Percentiles rank a stretch among this genome's conserved stretches.
phyloP scores from a whole-genome alignment of 192 early-diverging fungal species.

The Linderina pennispora region DNA sequence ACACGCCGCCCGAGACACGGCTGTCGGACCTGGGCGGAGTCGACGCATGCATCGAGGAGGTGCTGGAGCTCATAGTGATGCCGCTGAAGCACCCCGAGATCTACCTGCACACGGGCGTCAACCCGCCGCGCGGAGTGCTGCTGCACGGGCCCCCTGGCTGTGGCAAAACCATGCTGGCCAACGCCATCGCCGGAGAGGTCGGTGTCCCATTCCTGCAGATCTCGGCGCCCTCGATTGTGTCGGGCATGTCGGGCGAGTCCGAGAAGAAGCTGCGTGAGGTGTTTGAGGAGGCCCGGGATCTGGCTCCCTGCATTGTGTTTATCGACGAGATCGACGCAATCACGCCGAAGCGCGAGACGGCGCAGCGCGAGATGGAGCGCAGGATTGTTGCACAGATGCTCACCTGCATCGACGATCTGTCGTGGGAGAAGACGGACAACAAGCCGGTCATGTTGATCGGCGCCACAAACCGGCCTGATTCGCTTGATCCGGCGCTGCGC shows the following conservation, averaged over 20 bases:
- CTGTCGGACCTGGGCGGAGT: constrained; percentile 87
- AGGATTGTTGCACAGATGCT: constrained; percentile 94
- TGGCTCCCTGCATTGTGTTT: constrained; percentile 89
- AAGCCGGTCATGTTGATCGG: constrained; percentile 89
- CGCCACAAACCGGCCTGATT: constrained; percentile 86
- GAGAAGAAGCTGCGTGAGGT: constrained; percentile 97
- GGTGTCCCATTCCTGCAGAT: constrained; percentile 90
- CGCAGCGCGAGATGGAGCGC: constrained; percentile 93
- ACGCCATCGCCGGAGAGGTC: constrained; percentile 95
- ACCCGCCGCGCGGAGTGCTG: constrained; percentile 90
- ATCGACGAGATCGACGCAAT: constrained; percentile 99
- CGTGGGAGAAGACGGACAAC: constrained; percentile 80
- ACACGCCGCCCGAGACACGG: constrained; percentile 48
- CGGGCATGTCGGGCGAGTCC: constrained; percentile 97
- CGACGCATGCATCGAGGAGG: constrained; percentile 81
- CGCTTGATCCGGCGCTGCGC: constrained; percentile 73
- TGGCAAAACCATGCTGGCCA: constrained; percentile 91
- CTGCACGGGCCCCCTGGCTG: constrained; percentile 96
- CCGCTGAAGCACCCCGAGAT: constrained; percentile 92
- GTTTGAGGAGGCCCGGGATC: constrained; percentile 88
- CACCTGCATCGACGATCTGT: constrained; percentile 92
- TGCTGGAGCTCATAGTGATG: constrained; percentile 89
- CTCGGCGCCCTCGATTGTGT: constrained; percentile 90
- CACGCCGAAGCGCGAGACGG: constrained; percentile 67
- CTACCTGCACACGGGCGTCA: constrained; percentile 84